Evolutionary conservation across 2,329 filamentous ascomycete species (phyloP), one percentile per base, ranked within the genome.

Genomic region (Colletotrichum trifolii): DNA sequence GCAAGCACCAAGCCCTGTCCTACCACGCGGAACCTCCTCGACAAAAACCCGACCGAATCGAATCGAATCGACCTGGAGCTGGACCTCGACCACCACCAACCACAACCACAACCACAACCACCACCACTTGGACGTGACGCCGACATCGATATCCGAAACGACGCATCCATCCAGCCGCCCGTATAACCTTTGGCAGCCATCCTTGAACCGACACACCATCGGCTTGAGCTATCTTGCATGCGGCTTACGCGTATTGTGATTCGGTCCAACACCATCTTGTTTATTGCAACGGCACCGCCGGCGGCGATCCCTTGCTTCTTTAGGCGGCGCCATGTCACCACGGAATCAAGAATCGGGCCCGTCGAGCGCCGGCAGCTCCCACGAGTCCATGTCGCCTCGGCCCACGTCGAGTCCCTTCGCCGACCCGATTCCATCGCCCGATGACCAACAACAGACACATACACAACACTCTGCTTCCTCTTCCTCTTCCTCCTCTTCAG

Each of bases 261-360:
- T 25, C 25, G 25, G 25, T 25, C 25, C 25, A 25, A 25, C 25
- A 25, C 25, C 25, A 25, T 25, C 25, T 25, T 25, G 25, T 25
- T 25, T 25, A 46, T 17, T 17, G 15, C 6, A 15, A 46, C 43
- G 15, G 15, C 12, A 43, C 34, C 13, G 15, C 38, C 40, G 45
- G 15, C 49, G 62, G 12, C 62, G 50, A 64, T 64, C 62, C 25
- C 40, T 61, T 52, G 47, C 57, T 47, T 12, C 25, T 47, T 38
- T 47, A 17, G 43, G 25, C 43, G 62, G 36, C 52, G 49, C 33
- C 11, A 65, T 65, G 62, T 56, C 62, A 17, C 46, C 17, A 8
- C 47, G 50, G 11, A 60, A 60, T 61, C 50, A 48, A 40, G 50
- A 46, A 8, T 46, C 25, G 36, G 61, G 56, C 43, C 57, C 48